Conservation (phyloP, 1,284 basidiomycete species). For the Blastosporella zonata region DNA sequence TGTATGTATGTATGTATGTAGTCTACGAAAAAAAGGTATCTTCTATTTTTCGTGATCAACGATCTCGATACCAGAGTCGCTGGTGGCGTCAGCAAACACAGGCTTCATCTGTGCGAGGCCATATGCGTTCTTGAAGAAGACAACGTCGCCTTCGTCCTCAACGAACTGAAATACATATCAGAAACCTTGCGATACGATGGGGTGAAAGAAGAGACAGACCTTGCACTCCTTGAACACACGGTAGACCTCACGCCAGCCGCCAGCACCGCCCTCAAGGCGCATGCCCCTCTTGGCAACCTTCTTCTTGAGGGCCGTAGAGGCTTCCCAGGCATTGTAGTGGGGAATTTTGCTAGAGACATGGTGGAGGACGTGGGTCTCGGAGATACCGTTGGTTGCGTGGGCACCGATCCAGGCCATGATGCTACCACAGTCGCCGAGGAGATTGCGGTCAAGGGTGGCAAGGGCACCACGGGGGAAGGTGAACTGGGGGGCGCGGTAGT, state of each 20-base stretch:
- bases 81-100: conserved; percentile 61
- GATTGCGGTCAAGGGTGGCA: conserved; percentile 86
- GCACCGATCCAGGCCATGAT: conserved; percentile 78
- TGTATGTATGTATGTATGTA: neutral
- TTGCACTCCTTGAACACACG: conserved; percentile 76
- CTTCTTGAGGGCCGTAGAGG: conserved; percentile 83
- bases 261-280: conserved; percentile 60
- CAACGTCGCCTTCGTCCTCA: conserved; percentile 87
- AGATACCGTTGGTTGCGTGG: conserved; percentile 82
- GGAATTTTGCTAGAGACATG: conserved; percentile 93
- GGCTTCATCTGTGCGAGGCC: conserved; percentile 76
- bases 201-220: conserved; percentile 31
- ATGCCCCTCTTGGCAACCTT: conserved; percentile 68
- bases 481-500: conserved; percentile 90
- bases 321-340: conserved; percentile 94
- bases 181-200: neutral
- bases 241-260: conserved; percentile 77
- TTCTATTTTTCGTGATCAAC: conserved; percentile 35
- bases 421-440: conserved; percentile 77
- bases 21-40: conserved; percentile 8
- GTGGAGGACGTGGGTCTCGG: conserved; percentile 91
- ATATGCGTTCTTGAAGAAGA: conserved; percentile 88
- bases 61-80: conserved; percentile 87
- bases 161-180: conserved; percentile 60
- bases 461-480: conserved; percentile 96